Evolutionary conservation across 257 asterid species (phyloP).

Genomic region (Solanum ossicruentum): DNA sequence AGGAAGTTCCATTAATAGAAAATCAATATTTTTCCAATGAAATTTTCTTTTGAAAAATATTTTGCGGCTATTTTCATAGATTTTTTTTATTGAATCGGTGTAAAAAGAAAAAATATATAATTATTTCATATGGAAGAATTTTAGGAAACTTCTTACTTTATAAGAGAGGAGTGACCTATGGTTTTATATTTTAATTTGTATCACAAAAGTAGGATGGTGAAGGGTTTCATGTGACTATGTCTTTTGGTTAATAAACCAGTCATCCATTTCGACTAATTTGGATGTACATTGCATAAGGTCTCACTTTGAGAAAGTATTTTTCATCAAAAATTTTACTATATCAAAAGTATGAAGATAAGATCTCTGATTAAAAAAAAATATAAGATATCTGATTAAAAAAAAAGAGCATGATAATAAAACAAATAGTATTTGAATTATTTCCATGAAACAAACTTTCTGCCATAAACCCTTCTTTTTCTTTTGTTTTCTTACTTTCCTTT

Average conservation of each 20-base stretch:
- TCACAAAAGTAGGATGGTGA: neutral
- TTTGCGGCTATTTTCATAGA: no score
- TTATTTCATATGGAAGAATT: neutral
- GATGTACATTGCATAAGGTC: fast-evolving
- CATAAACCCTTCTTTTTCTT: neutral
- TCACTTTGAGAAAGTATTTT: no score
- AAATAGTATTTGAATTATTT: slow-evolving; percentile 20
- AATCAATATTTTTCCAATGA: neutral
- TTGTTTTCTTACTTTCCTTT: neutral
- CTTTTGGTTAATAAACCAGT: slow-evolving; percentile 20
- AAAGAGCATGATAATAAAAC: neutral
- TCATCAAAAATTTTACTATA: fast-evolving
- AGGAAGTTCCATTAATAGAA: neutral
- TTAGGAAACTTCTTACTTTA: neutral
- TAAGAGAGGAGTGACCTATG: neutral
- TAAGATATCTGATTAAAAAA: no score
- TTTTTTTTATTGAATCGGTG: no score
- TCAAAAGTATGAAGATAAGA: fast-evolving
- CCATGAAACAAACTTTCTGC: slow-evolving; percentile 11
- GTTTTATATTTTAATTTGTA: neutral
- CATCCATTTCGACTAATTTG: no score
- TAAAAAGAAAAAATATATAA: no score
- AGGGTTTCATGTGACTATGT: neutral
- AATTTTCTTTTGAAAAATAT: no score
- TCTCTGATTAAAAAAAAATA: no score